Evolutionary conservation across 371 early-diverging fungal species (phyloP), one percentile per base, ranked within the genome.

Genomic region (Nosema muscidifuracis): DNA sequence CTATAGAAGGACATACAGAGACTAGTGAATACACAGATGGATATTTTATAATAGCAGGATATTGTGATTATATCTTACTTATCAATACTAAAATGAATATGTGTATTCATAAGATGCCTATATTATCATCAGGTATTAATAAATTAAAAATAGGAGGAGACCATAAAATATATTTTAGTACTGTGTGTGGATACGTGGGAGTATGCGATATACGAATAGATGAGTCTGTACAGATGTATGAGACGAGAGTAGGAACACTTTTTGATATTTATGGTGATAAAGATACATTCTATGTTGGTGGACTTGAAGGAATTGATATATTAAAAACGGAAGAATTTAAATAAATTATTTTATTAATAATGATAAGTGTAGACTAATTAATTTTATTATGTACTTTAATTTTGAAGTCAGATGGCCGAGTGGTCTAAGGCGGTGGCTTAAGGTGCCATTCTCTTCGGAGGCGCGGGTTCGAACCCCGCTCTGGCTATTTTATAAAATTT

Each of bases 21-120:
- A 33, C 38, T 10, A 24, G 71, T 40, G 36, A 22, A n/a, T 60
- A 67, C 31, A 51, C 68, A 38, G 69, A 72, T 22, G 72, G 61
- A 47, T 58, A 66, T 42, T 71, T 79, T 60, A 61, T 75, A 20
- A 34, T 75, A 55, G 76, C 69, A 6, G 79, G 79, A 22, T 33
- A 55, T 22, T 79, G 76, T 55, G 53, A 70, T 22, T 47, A 74
- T 15, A 22, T 79, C 4, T 18, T 72, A 12, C 26, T 75, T 4
- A 65, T 79, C 6, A 71, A 73, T 53, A 75, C 67, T 12, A 60
- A 50, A 12, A 63, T 55, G 44, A 58, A 73, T 26, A 72, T 73
- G 42, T 16, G 22, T 15, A 55, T 36, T 22, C 76, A 61, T 65
- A 75, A 72, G 47, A 33, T 67, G 4, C 24, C 47, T 0, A 28